Conservation (phyloP, 495 filamentous ascomycete genomes). For the Trichoderma asperelloides region DNA sequence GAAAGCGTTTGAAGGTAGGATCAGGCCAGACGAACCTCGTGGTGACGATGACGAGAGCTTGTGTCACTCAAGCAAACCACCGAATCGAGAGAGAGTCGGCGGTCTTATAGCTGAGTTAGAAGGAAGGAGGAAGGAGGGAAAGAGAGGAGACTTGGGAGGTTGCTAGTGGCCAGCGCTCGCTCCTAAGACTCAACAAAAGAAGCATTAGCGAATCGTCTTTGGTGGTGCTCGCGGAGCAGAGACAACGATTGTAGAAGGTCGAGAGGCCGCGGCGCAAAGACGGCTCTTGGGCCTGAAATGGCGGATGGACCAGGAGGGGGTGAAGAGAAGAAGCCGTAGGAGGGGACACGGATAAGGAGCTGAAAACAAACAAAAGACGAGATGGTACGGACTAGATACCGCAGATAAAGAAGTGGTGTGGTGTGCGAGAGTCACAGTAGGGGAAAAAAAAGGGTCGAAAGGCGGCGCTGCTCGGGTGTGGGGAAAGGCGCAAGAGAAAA, state of each 20-base stretch:
- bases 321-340: background rate
- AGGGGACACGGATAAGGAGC: background rate
- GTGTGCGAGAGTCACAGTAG: background rate
- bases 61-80: constrained; percentile 1
- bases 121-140: background rate
- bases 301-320: background rate
- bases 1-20: background rate
- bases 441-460: constrained; percentile 3
- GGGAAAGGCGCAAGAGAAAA: constrained; percentile 3
- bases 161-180: constrained; percentile 1
- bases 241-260: background rate
- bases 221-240: background rate
- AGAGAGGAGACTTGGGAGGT: background rate
- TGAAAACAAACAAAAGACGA: background rate
- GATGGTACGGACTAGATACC: background rate
- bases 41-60: background rate
- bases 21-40: background rate
- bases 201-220: constrained; percentile 1
- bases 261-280: constrained; percentile 1
- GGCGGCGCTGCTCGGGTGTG: constrained; percentile 5
- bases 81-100: background rate
- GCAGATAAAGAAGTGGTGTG: background rate
- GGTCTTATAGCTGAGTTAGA: background rate
- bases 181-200: background rate
- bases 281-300: background rate